These are phyloP conservation scores for Anthoceros angustus DNA, from an alignment of 225 moss, liverwort and hornwort genomes.

Conservation along the genomic window DNA sequence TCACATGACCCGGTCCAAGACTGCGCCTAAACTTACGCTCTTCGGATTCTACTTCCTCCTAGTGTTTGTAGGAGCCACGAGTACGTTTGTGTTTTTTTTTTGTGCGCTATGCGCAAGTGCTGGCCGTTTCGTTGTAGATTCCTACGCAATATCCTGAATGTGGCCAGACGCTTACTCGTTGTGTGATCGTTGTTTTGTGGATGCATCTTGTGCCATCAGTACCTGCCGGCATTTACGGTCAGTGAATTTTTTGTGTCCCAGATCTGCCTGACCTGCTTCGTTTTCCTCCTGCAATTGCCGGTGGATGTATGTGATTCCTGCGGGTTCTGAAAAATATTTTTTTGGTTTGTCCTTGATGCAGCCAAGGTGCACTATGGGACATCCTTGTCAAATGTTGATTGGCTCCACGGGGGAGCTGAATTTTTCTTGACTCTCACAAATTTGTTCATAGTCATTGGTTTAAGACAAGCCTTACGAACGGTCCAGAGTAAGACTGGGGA, in stretches of 20 bases:
- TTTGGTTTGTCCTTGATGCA: slow-evolving; percentile 20
- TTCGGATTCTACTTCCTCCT: slow-evolving; percentile 98
- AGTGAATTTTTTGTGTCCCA: slow-evolving; percentile 10
- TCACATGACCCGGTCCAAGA: slow-evolving; percentile 74
- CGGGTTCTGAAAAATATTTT: too few species aligned
- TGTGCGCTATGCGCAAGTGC: background rate
- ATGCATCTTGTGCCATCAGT: slow-evolving; percentile 24
- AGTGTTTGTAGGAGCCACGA: slow-evolving; percentile 87
- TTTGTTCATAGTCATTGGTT: slow-evolving; percentile 83
- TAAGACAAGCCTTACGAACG: slow-evolving; percentile 52
- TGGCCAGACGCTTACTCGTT: background rate
- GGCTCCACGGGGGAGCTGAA: slow-evolving; percentile 92
- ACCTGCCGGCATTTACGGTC: slow-evolving; percentile 96
- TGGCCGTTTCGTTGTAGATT: background rate
- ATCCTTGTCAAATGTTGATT: slow-evolving; percentile 93
- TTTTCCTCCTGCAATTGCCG: too few species aligned
- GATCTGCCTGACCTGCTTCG: too few species aligned
- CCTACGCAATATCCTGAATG: background rate
- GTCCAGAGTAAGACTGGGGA: background rate
- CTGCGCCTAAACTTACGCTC: slow-evolving; percentile 71
- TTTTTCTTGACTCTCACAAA: slow-evolving; percentile 87
- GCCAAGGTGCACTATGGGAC: slow-evolving; percentile 97
- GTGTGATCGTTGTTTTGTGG: background rate
- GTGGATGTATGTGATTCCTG: too few species aligned
- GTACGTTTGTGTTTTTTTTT: slow-evolving; percentile 19